A percentile compares a stretch with the other conserved stretches of the same genome.
These are phyloP conservation scores for Diaporthe longicolla DNA, from an alignment of 2,329 filamentous ascomycete species.

Conservation along the genomic window DNA sequence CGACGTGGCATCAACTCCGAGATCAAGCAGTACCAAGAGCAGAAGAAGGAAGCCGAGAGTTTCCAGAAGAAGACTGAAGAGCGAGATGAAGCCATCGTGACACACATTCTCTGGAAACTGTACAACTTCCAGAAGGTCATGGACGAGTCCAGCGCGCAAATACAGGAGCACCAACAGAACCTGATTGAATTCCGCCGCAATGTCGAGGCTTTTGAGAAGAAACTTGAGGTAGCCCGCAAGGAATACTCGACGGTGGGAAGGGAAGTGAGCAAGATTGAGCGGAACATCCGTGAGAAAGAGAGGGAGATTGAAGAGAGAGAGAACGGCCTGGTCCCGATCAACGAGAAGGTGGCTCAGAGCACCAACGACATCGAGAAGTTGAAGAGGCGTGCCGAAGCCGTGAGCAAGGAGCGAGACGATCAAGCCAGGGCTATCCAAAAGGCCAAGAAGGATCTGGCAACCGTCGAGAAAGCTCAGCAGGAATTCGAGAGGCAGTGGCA, in stretches of 20 bases:
- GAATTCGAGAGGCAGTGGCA: conserved; percentile 91
- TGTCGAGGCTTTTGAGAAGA: conserved; percentile 85
- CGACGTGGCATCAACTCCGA: conserved; percentile 96
- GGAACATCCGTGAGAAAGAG: conserved; percentile 86
- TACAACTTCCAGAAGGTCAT: conserved; percentile 96
- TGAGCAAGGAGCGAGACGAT: conserved; percentile 82
- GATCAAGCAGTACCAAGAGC: conserved; percentile 97
- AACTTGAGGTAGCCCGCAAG: conserved; percentile 84
- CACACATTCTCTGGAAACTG: conserved; percentile 95
- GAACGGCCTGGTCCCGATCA: conserved; percentile 87
- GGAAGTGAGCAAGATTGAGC: conserved; percentile 86
- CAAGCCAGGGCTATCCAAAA: conserved; percentile 79
- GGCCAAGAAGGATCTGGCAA: conserved; percentile 83
- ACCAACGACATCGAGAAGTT: conserved; percentile 78
- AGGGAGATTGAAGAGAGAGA: conserved; percentile 89
- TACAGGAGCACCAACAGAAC: conserved; percentile 94
- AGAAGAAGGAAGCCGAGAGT: conserved; percentile 94
- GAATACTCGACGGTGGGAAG: conserved; percentile 85
- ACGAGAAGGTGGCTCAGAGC: conserved; percentile 90
- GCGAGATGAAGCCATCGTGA: conserved; percentile 90
- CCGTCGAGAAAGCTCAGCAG: conserved; percentile 90
- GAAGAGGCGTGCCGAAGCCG: conserved; percentile 76
- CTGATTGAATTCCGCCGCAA: conserved; percentile 92
- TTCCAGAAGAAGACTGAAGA: conserved; percentile 93
- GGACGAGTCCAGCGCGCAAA: conserved; percentile 90